Evolutionary conservation across 2,329 filamentous ascomycete species (phyloP).

Genomic region (Curvularia sp.): DNA sequence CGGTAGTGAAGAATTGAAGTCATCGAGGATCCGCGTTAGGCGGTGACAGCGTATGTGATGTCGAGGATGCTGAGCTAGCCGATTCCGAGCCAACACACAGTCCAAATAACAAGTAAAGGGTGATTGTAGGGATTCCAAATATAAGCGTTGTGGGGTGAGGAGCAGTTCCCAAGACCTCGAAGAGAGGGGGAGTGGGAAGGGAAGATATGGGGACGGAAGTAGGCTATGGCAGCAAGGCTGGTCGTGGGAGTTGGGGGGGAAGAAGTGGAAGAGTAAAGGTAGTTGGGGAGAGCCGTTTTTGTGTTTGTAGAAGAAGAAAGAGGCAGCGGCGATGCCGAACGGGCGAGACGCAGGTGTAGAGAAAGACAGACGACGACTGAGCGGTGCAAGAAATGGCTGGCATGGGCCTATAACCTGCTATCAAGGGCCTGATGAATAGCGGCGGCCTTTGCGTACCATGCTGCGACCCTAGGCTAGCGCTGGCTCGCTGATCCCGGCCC

Average conservation of each 20-base stretch:
- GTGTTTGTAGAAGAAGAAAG: slow-evolving; percentile 27
- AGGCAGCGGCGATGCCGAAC: slow-evolving; percentile 22
- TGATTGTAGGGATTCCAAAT: slow-evolving; percentile 33
- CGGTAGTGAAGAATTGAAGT: slow-evolving; percentile 52
- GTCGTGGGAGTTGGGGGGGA: slow-evolving; percentile 23
- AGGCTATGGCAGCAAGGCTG: slow-evolving; percentile 33
- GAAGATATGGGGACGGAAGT: slow-evolving; percentile 32
- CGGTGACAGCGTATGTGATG: slow-evolving; percentile 42
- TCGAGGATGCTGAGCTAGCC: slow-evolving; percentile 46
- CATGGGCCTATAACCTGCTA: slow-evolving; percentile 47
- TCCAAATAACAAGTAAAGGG: slow-evolving; percentile 22
- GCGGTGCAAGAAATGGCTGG: slow-evolving; percentile 40
- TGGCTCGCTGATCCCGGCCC: slow-evolving; percentile 39
- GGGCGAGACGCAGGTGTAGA: slow-evolving; percentile 24
- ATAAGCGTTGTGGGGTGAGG: slow-evolving; percentile 30
- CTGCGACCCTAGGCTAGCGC: slow-evolving; percentile 33
- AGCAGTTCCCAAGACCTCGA: slow-evolving; percentile 28
- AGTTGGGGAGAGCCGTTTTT: slow-evolving; percentile 20
- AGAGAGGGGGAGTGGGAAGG: slow-evolving; percentile 12
- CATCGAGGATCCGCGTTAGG: slow-evolving; percentile 49
- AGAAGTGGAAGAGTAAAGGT: slow-evolving; percentile 21
- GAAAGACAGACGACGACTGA: slow-evolving; percentile 23
- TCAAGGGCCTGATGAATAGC: slow-evolving; percentile 44
- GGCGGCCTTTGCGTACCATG: slow-evolving; percentile 31
- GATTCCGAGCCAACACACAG: slow-evolving; percentile 29